Conservation (phyloP, 169 alveolate genomes). For the Plasmodium coatneyi region DNA sequence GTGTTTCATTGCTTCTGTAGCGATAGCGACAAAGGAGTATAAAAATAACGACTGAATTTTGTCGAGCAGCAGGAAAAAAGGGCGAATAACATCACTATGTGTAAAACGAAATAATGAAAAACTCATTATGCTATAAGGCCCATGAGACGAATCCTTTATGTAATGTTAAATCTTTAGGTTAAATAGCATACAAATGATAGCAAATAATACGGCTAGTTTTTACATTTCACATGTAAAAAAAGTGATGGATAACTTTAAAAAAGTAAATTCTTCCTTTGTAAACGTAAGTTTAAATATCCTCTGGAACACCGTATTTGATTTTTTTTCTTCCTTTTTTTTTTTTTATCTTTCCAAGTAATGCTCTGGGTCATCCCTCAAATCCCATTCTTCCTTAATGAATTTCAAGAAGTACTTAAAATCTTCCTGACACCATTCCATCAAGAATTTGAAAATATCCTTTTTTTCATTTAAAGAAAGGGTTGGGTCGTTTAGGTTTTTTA, state of each 20-base stretch:
- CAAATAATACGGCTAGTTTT: not conserved
- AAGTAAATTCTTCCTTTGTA: not conserved
- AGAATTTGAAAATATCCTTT: not conserved
- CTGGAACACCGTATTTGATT: not conserved
- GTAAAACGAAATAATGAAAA: not conserved
- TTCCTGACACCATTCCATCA: not conserved
- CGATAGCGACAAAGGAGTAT: not conserved
- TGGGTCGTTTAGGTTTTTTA: not conserved
- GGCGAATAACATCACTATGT: not conserved
- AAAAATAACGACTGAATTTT: not conserved
- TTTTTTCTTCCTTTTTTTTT: not conserved
- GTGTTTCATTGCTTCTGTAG: not conserved
- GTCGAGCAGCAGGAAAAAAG: not conserved
- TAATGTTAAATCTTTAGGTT: not conserved
- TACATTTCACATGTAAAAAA: not conserved
- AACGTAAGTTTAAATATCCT: not conserved
- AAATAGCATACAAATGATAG: not conserved
- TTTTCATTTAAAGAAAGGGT: not conserved
- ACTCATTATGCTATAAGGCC: not conserved
- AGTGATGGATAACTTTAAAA: not conserved
- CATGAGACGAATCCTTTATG: not conserved
- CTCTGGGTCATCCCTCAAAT: conserved; percentile 18
- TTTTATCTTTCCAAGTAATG: conserved; percentile 10
- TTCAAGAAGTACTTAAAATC: not conserved
- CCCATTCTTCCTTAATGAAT: not conserved